phyloP scores from a whole-genome alignment of 2,329 filamentous ascomycete genomes.

The Sporothrix luriei region DNA sequence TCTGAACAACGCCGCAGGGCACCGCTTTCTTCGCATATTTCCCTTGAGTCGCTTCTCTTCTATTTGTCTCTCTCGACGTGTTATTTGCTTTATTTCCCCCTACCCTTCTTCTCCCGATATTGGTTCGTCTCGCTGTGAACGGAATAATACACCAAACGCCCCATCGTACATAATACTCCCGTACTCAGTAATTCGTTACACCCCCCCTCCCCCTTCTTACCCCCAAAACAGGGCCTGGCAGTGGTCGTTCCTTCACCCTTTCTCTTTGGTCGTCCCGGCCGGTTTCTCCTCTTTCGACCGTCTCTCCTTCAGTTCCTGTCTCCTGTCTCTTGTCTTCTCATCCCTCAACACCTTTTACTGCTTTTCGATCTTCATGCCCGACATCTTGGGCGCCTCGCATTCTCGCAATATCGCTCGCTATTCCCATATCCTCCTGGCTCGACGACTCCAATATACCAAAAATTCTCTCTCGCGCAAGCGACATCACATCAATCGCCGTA shows the following conservation, averaged over 20 bases:
- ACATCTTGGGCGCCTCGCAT: neutral
- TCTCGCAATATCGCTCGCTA: neutral
- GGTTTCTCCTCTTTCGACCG: slow-evolving; percentile 25
- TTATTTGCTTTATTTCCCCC: neutral
- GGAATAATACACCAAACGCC: neutral
- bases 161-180: too few species aligned
- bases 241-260: neutral
- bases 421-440: neutral
- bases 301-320: slow-evolving; percentile 15
- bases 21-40: slow-evolving; percentile 7
- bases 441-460: neutral
- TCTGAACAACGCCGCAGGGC: slow-evolving; percentile 6
- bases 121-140: neutral
- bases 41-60: slow-evolving; percentile 9
- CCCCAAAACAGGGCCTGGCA: neutral
- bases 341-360: neutral
- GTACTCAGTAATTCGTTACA: too few species aligned
- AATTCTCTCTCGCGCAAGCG: neutral
- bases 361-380: neutral
- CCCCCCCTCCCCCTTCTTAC: neutral
- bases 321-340: slow-evolving; percentile 19
- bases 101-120: neutral
- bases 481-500: neutral
- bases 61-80: neutral
- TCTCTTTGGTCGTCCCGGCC: slow-evolving; percentile 3